Percentiles rank a stretch among this genome's conserved stretches.
phyloP scores from a whole-genome alignment of 495 filamentous ascomycete genomes.

The Penicillium paxilli region DNA sequence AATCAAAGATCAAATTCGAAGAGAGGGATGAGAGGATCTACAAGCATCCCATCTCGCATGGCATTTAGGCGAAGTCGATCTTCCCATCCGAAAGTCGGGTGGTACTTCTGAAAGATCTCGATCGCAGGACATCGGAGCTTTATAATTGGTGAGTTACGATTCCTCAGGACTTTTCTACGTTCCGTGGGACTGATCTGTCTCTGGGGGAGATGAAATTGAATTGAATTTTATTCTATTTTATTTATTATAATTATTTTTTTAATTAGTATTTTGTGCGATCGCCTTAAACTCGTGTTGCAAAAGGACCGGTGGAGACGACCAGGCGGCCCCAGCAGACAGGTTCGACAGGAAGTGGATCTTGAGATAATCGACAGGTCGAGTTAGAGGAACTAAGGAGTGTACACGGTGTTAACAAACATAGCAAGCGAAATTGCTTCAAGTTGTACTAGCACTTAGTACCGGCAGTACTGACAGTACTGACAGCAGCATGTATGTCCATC shows the following conservation, averaged over 20 bases:
- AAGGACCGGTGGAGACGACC: not conserved
- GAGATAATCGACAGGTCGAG: not conserved
- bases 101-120: not conserved
- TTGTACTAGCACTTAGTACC: too few species aligned
- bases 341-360: not conserved
- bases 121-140: not conserved
- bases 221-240: not conserved
- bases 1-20: too few species aligned
- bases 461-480: too few species aligned
- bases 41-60: conserved; percentile 1
- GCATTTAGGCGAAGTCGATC: not conserved
- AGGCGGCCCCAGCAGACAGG: not conserved
- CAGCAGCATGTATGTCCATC: too few species aligned
- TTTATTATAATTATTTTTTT: too few species aligned
- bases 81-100: too few species aligned
- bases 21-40: not conserved
- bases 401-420: not conserved
- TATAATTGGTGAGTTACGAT: not conserved
- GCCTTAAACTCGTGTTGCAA: not conserved
- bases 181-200: not conserved
- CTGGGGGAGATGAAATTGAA: not conserved
- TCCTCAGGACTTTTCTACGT: not conserved
- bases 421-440: too few species aligned
- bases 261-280: not conserved
- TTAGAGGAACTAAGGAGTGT: not conserved